These are phyloP conservation scores for Gossypium anomalum DNA, from an alignment of 345 rosid species.

Conservation along the genomic window DNA sequence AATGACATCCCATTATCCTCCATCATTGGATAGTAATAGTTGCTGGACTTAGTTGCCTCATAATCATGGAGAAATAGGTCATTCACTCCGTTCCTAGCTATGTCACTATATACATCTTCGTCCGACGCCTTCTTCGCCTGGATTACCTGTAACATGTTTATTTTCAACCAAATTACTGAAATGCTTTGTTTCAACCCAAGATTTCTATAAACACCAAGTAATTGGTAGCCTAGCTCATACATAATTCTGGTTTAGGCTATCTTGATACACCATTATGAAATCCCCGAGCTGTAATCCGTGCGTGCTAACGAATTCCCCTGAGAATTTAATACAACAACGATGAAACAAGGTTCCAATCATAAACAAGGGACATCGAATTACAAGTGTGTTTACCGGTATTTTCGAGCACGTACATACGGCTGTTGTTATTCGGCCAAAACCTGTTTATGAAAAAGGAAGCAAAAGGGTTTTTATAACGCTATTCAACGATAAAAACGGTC, in stretches of 20 bases:
- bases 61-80: conserved; percentile 46
- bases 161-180: neutral
- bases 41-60: conserved; percentile 36
- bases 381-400: conserved; percentile 59
- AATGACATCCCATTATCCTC: conserved; percentile 54
- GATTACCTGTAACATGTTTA: conserved; percentile 48
- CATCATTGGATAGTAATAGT: conserved; percentile 41
- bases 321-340: neutral
- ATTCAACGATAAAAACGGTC: neutral
- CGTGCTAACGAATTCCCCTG: conserved; percentile 81
- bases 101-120: conserved; percentile 51
- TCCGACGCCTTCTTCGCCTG: conserved; percentile 82
- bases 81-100: conserved; percentile 39
- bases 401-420: conserved; percentile 95
- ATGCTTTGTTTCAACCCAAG: neutral
- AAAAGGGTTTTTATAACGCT: neutral
- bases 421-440: conserved; percentile 98
- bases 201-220: neutral
- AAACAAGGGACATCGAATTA: neutral
- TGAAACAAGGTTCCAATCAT: neutral
- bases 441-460: conserved; percentile 35
- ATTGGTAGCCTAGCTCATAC: conserved; percentile 35
- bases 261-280: conserved; percentile 73
- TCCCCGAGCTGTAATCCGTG: conserved; percentile 85
- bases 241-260: conserved; percentile 48